Conservation (phyloP, 1,139 yeast species). For the Hyphopichia khmerensis region DNA sequence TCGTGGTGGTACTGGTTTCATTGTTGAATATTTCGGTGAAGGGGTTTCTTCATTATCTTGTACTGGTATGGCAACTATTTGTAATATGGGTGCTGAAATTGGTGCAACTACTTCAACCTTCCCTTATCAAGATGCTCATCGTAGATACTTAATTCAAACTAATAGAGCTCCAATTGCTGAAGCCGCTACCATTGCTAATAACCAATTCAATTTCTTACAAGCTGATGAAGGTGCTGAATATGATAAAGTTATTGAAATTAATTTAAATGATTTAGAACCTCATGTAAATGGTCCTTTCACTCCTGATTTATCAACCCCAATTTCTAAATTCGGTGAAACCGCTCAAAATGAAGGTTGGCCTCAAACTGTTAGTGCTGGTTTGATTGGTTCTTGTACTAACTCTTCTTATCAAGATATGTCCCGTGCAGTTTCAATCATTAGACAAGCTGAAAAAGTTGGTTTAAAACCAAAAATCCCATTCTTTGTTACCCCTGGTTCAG, state of each 20-base stretch:
- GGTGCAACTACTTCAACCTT: conserved; percentile 97
- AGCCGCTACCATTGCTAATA: conserved; percentile 68
- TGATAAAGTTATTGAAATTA: conserved; percentile 79
- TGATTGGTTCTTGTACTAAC: conserved; percentile 97
- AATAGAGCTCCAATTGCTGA: conserved; percentile 79
- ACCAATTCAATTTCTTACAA: conserved; percentile 57
- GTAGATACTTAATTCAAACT: conserved; percentile 77
- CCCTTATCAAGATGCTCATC: conserved; percentile 91
- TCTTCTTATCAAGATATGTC: conserved; percentile 98
- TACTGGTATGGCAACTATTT: conserved; percentile 99
- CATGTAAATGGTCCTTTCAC: conserved; percentile 94
- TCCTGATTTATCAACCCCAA: conserved; percentile 88
- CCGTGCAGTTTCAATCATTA: conserved; percentile 83
- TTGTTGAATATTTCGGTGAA: conserved; percentile 93
- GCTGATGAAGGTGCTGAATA: conserved; percentile 85
- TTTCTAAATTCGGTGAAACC: conserved; percentile 65
- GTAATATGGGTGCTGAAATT: conserved; percentile 99
- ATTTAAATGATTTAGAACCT: conserved; percentile 76
- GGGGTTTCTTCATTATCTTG: conserved; percentile 86
- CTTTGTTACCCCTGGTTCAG: conserved; percentile 98
- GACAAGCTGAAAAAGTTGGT: conserved; percentile 82
- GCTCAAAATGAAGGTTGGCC: conserved; percentile 81
- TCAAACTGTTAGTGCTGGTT: conserved; percentile 74
- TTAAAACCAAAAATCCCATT: conserved; percentile 90
- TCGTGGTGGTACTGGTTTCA: conserved; percentile 96